Evolutionary conservation across 306 rosid genomes (phyloP), one percentile per base, ranked within the genome.

Genomic region (Sophora flavescens): DNA sequence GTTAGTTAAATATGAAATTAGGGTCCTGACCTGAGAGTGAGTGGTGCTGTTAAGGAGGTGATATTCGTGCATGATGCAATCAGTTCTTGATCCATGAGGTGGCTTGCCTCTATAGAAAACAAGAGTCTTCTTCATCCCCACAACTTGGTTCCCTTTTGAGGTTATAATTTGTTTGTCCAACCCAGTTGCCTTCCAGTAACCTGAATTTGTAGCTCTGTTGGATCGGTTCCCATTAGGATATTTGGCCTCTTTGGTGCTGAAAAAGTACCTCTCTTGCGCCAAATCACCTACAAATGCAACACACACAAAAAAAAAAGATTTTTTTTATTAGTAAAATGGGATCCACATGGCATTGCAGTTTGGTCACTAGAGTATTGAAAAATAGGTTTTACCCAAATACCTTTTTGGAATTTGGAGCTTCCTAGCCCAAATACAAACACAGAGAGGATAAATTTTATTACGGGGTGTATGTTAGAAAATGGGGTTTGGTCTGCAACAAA

Each of bases 111-210:
- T 80, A 63, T 95, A 95, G 83, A 95, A 95, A 83, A 95, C 99
- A 54, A 95, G 85, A 71, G 99, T 95, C 80, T 95, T 95, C 84
- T 95, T 95, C 89, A 90, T 82, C 53, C 99, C 99, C 18, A 88
- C 97, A 50, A 85, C 81, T 13, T 79, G 85, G 72, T 76, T 80
- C 32, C 86, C 88, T 61, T 80, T 90, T 0, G 88, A 84, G 22
- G 68, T 70, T 10, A 78, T 6, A 12, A 95, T 89, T 61, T 89
- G 91, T 75, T 91, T 95, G 91, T 95, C 99, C 9, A 95, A 63
- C 0, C 99, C 99, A 4, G 99, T 95, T 6, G 99, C 99, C 44
- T 95, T 95, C 99, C 99, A 95, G 58, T 95, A 95, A 5, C 99
- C 99, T 0, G 99, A 87, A 44, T 64, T 68, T 0, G 99, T 92